Evolutionary conservation across 306 rosid genomes (phyloP), one percentile per base, ranked within the genome.

Genomic region (Betula pendula): DNA sequence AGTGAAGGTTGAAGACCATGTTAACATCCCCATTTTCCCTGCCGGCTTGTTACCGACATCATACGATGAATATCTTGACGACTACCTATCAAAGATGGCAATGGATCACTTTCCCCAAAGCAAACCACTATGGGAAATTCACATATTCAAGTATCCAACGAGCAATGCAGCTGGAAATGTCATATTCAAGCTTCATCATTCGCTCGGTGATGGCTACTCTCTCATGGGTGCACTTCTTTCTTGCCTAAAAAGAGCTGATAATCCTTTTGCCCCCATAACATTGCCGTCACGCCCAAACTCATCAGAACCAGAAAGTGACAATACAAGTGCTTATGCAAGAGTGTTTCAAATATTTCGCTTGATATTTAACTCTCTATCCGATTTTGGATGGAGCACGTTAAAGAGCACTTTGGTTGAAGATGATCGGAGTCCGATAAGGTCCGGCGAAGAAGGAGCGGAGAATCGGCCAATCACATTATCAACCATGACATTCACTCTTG

Each of bases 151-250:
- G 3, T 81, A 75, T 73, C 78, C 84, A 15, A 76, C 84, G 0
- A 62, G 42, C 27, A 69, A 31, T 29, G 68, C 80, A 59, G 74
- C 73, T 20, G 70, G 80, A 3, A 14, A 73, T 12, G 0, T 82
- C 16, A 14, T 82, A 20, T 70, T 82, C 71, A 51, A 42, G 63
- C 38, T 78, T 58, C 81, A 77, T 44, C 85, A 77, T 55, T 65
- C 85, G 0, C 81, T 81, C 20, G 85, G 81, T 0, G 80, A 81
- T 81, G 84, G 77, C 13, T 75, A 49, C 59, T 69, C 80, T 1
- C 40, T 70, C 1, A 81, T 38, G 96, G 87, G 88, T 62, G 83
- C 87, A 70, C 90, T 91, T 73, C 85, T 91, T 48, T 84, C 96
- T 31, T 89, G 84, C 68, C 78, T 87, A 0, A 84, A 75, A 67